phyloP scores from a whole-genome alignment of 164 flowering plant genomes.

The Hamamelis virginiana region DNA sequence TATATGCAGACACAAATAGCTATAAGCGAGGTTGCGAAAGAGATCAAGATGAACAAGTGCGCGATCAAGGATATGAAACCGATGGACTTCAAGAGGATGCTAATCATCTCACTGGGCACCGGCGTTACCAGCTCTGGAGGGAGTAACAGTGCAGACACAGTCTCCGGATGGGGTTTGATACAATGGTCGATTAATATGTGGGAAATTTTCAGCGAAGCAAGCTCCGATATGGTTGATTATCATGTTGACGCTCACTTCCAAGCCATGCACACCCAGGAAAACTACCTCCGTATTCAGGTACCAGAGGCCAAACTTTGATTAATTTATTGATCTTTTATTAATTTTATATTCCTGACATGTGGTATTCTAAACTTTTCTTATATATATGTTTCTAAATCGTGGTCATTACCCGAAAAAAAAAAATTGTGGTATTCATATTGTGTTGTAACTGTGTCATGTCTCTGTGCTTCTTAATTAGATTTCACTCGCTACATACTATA shows the following conservation, averaged over 20 bases:
- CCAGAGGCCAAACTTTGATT: too few species aligned
- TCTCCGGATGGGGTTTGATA: slow-evolving; percentile 48
- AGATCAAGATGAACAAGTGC: slow-evolving; percentile 23
- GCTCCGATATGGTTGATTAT: slow-evolving; percentile 59
- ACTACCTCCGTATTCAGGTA: slow-evolving; percentile 62
- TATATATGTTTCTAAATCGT: too few species aligned
- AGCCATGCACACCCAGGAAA: slow-evolving; percentile 25
- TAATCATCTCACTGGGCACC: slow-evolving; percentile 58
- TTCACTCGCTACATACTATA: too few species aligned
- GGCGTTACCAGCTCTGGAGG: slow-evolving; percentile 35
- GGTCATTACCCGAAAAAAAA: too few species aligned
- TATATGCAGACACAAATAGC: slow-evolving; percentile 39
- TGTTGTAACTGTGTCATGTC: too few species aligned
- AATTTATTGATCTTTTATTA: too few species aligned
- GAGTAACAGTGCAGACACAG: slow-evolving; percentile 36
- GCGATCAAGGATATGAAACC: slow-evolving; percentile 23
- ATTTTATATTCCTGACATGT: too few species aligned
- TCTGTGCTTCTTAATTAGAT: too few species aligned
- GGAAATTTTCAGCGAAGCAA: slow-evolving; percentile 35
- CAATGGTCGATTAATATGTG: slow-evolving; percentile 46
- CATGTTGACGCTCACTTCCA: slow-evolving; percentile 49
- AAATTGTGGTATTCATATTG: too few species aligned
- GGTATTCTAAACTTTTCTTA: too few species aligned
- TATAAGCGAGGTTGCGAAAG: slow-evolving; percentile 34
- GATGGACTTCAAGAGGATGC: slow-evolving; percentile 27